phyloP scores from a whole-genome alignment of 2,329 filamentous ascomycete species.

The Pyrenochaeta sp. region DNA sequence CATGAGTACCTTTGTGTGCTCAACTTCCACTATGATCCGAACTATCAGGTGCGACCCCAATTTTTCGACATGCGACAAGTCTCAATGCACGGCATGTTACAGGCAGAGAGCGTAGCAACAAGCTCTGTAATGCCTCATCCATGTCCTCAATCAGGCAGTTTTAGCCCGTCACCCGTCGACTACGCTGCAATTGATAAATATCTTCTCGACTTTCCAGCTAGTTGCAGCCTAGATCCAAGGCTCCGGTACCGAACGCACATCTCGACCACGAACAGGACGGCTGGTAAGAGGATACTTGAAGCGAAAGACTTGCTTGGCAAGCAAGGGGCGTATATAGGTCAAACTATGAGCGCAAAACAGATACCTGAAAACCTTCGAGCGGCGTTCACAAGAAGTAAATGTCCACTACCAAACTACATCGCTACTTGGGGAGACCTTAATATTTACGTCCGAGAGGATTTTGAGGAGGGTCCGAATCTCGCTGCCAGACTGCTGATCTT shows the following conservation, averaged over 20 bases:
- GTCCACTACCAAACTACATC: conserved; percentile 3
- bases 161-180: neutral
- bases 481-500: conserved; percentile 7
- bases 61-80: neutral
- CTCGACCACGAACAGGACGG: neutral
- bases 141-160: no score
- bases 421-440: neutral
- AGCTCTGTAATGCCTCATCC: no score
- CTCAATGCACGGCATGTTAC: no score
- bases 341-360: conserved; percentile 10
- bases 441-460: neutral
- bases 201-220: conserved; percentile 3
- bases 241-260: neutral
- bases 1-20: conserved; percentile 17
- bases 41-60: conserved; percentile 1
- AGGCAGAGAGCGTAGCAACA: no score
- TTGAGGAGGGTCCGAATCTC: neutral
- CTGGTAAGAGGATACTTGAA: conserved; percentile 6
- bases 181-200: conserved; percentile 11
- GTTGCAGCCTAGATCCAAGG: neutral
- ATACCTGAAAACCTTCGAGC: conserved; percentile 8
- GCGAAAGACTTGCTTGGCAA: conserved; percentile 5
- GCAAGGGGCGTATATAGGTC: neutral
- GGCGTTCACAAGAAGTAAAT: conserved; percentile 1
- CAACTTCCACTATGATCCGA: conserved; percentile 1